Conservation (phyloP, 2,329 filamentous ascomycete genomes). For the Magnaporthales sp. region DNA sequence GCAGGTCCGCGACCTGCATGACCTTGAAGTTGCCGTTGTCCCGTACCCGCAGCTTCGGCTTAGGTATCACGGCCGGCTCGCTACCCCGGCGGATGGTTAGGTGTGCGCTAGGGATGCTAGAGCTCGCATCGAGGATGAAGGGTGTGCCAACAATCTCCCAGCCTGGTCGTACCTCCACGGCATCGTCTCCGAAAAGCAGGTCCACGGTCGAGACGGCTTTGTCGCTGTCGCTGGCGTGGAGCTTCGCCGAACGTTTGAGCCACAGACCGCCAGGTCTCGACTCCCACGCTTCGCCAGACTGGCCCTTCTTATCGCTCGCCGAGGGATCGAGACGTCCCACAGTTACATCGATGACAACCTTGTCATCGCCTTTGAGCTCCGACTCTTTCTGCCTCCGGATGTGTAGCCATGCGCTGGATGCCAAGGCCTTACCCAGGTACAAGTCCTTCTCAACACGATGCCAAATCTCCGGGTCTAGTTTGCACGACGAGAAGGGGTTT, state of each 20-base stretch:
- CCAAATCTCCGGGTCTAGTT: conserved; percentile 64
- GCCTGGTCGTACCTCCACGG: conserved; percentile 76
- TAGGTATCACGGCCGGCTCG: conserved; percentile 48
- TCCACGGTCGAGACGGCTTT: conserved; percentile 73
- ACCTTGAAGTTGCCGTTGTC: conserved; percentile 96
- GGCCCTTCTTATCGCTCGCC: conserved; percentile 38
- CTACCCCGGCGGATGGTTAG: conserved; percentile 71
- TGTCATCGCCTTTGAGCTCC: conserved; percentile 65
- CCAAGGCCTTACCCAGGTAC: conserved; percentile 66
- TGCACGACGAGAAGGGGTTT: conserved; percentile 68
- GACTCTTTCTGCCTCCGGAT: conserved; percentile 80
- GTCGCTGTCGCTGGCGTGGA: conserved; percentile 66
- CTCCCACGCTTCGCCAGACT: conserved; percentile 65
- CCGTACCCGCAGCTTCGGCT: conserved; percentile 66
- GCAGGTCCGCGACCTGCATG: conserved; percentile 89
- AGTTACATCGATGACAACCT: conserved; percentile 69
- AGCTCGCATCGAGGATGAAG: conserved; percentile 57
- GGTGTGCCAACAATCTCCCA: conserved; percentile 75
- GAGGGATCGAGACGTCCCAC: conserved; percentile 66
- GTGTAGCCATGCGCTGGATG: conserved; percentile 71
- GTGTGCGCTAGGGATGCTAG: conserved; percentile 58
- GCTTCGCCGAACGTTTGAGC: conserved; percentile 66
- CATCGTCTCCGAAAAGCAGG: conserved; percentile 82
- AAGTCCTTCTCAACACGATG: conserved; percentile 84
- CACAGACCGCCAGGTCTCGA: conserved; percentile 68